Evolutionary conservation across 208 protist genomes (phyloP).

Genomic region (Leishmania lainsoni): DNA sequence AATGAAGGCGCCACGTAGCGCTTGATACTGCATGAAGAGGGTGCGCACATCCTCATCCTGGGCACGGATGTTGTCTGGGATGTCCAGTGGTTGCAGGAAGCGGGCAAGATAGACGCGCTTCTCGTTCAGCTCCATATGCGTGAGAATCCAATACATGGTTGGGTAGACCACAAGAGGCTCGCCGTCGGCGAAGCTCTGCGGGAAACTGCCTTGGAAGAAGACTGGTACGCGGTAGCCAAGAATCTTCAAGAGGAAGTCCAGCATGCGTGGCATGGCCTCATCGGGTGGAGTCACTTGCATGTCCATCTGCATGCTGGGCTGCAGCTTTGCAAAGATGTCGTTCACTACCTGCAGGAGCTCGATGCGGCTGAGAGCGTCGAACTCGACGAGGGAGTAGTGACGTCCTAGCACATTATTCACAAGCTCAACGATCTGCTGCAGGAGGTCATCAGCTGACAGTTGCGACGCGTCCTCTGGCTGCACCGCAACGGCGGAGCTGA

Average conservation of each 20-base stretch:
- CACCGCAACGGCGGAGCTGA: slow-evolving; percentile 6
- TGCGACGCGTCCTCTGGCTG: slow-evolving; percentile 33
- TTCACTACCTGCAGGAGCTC: slow-evolving; percentile 84
- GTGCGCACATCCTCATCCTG: slow-evolving; percentile 89
- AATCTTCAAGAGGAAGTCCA: slow-evolving; percentile 84
- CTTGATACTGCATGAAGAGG: slow-evolving; percentile 87
- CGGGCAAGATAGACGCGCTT: slow-evolving; percentile 92
- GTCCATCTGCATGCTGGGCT: slow-evolving; percentile 66
- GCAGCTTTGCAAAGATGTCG: slow-evolving; percentile 83
- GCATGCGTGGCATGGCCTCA: slow-evolving; percentile 59
- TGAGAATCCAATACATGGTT: slow-evolving; percentile 89
- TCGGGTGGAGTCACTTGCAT: slow-evolving; percentile 47
- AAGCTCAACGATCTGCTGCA: slow-evolving; percentile 83
- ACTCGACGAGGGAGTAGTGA: slow-evolving; percentile 88
- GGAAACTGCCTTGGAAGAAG: slow-evolving; percentile 73
- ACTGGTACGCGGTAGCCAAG: slow-evolving; percentile 82
- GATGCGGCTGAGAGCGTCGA: slow-evolving; percentile 68
- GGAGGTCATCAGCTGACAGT: slow-evolving; percentile 62
- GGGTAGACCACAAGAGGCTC: slow-evolving; percentile 89
- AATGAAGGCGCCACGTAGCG: slow-evolving; percentile 78
- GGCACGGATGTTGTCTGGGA: slow-evolving; percentile 83
- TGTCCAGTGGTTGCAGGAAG: slow-evolving; percentile 86
- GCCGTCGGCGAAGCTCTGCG: slow-evolving; percentile 69
- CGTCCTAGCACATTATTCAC: slow-evolving; percentile 72
- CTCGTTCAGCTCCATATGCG: slow-evolving; percentile 82